These are phyloP conservation scores for Fusarium domesticum DNA, from an alignment of 2,329 filamentous ascomycete species.

Conservation along the genomic window DNA sequence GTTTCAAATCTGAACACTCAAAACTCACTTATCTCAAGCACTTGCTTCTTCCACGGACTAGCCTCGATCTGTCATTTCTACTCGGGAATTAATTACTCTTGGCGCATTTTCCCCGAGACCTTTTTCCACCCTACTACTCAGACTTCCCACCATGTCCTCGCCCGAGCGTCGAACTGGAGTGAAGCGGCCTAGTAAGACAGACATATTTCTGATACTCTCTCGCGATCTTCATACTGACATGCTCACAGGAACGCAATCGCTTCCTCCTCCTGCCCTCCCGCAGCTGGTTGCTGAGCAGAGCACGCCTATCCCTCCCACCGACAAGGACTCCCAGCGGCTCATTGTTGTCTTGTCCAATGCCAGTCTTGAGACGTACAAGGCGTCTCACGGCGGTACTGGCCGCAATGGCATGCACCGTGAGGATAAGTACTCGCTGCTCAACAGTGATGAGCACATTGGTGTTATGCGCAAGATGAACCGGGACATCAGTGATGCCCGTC, in stretches of 20 bases:
- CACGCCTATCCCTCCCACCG: constrained; percentile 73
- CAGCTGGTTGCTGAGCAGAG: constrained; percentile 93
- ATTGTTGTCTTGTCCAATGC: constrained; percentile 97
- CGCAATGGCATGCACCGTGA: constrained; percentile 67
- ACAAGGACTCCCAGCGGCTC: constrained; percentile 87
- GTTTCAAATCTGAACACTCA: constrained; percentile 3
- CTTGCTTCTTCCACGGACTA: neutral
- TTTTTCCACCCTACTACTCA: constrained; percentile 8
- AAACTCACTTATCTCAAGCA: neutral
- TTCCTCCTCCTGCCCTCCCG: constrained; percentile 85
- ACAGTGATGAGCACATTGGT: constrained; percentile 98
- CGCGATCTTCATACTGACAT: constrained; percentile 16
- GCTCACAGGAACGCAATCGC: constrained; percentile 78
- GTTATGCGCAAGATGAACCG: constrained; percentile 99
- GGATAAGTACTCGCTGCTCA: constrained; percentile 95
- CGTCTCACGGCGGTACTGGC: constrained; percentile 68
- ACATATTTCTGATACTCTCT: constrained; percentile 1
- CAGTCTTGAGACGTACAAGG: constrained; percentile 95
- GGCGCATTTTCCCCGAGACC: constrained; percentile 8
- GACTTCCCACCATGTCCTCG: constrained; percentile 35
- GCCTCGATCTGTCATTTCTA: neutral
- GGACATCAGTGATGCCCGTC: constrained; percentile 95
- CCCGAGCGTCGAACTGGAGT: constrained; percentile 40
- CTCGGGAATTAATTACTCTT: neutral
- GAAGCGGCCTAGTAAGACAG: constrained; percentile 43